A percentile compares a stretch with the other conserved stretches of the same genome.
Conservation (phyloP, 1,139 yeast species). For the Meyerozyma carpophila region DNA sequence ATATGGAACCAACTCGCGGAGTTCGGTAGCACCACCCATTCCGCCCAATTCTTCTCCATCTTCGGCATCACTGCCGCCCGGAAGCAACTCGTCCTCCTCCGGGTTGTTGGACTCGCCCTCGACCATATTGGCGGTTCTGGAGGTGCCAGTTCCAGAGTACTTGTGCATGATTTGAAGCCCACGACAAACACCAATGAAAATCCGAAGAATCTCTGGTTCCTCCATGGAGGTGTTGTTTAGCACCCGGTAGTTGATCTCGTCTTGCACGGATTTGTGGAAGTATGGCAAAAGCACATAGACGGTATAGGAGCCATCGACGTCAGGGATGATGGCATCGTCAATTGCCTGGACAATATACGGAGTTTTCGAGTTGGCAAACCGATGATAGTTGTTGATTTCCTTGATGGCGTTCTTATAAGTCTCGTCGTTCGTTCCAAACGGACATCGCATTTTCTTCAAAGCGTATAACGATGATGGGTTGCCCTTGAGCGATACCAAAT, state of each 20-base stretch:
- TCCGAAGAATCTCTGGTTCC: conserved; percentile 56
- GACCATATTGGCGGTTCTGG: conserved; percentile 8
- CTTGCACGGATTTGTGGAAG: conserved; percentile 69
- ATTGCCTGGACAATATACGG: conserved; percentile 66
- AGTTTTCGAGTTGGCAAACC: conserved; percentile 48
- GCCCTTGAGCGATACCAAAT: conserved; percentile 54
- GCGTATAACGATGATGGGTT: conserved; percentile 55
- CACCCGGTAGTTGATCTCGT: conserved; percentile 59
- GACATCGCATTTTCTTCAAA: conserved; percentile 80
- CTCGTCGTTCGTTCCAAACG: conserved; percentile 74
- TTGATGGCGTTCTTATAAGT: conserved; percentile 56
- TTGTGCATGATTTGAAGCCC: conserved; percentile 77
- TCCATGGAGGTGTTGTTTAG: conserved; percentile 49
- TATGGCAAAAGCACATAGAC: conserved; percentile 78
- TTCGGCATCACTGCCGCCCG: conserved; percentile 23
- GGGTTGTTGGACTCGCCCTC: conserved; percentile 10
- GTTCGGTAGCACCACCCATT: conserved; percentile 33
- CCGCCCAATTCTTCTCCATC: conserved; percentile 14
- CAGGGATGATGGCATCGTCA: conserved; percentile 68
- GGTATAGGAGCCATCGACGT: conserved; percentile 72
- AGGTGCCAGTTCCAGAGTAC: conserved; percentile 33
- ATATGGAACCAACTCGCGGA: conserved; percentile 59
- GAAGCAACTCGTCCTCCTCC: conserved; percentile 21
- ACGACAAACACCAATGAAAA: conserved; percentile 65
- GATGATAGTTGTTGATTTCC: conserved; percentile 71